Evolutionary conservation across 352 stramenopile genomes (phyloP).

Genomic region (Phytophthora agathidicida): DNA sequence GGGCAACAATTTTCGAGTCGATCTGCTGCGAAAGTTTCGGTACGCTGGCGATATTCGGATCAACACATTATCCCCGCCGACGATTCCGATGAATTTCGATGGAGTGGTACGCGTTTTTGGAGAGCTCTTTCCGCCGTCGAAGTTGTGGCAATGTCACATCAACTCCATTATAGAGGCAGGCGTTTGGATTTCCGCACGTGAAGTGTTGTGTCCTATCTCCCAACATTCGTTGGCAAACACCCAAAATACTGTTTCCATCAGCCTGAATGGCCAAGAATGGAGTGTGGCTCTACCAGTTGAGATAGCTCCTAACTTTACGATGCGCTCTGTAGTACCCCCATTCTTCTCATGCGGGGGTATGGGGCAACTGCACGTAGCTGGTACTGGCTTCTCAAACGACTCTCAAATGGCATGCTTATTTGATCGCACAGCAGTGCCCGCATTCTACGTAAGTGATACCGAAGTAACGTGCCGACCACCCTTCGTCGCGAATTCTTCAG

Average conservation of each 20-base stretch:
- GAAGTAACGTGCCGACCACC: constrained; percentile 39
- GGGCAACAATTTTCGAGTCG: constrained; percentile 21
- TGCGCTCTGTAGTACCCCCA: constrained; percentile 30
- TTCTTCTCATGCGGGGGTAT: constrained; percentile 21
- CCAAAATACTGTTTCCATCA: constrained; percentile 35
- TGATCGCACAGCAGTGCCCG: constrained; percentile 28
- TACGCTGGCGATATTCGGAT: constrained; percentile 36
- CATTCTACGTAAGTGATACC: constrained; percentile 35
- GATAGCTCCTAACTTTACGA: constrained; percentile 24
- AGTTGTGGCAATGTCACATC: constrained; percentile 35
- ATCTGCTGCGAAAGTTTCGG: constrained; percentile 35
- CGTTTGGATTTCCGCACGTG: constrained; percentile 32
- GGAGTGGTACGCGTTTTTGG: constrained; percentile 36
- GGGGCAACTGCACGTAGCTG: constrained; percentile 30
- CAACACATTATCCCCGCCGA: constrained; percentile 10
- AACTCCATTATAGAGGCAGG: constrained; percentile 5
- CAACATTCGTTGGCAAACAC: neutral
- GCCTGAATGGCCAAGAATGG: constrained; percentile 60
- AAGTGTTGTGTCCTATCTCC: constrained; percentile 35
- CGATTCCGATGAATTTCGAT: constrained; percentile 46
- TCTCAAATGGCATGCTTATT: constrained; percentile 49
- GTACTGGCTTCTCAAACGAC: constrained; percentile 42
- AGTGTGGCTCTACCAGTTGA: constrained; percentile 15
- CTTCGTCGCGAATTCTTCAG: constrained; percentile 11
- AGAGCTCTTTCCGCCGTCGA: constrained; percentile 21